These are phyloP conservation scores for Penicillium olsonii DNA, from an alignment of 2,329 filamentous ascomycete species.

Conservation along the genomic window DNA sequence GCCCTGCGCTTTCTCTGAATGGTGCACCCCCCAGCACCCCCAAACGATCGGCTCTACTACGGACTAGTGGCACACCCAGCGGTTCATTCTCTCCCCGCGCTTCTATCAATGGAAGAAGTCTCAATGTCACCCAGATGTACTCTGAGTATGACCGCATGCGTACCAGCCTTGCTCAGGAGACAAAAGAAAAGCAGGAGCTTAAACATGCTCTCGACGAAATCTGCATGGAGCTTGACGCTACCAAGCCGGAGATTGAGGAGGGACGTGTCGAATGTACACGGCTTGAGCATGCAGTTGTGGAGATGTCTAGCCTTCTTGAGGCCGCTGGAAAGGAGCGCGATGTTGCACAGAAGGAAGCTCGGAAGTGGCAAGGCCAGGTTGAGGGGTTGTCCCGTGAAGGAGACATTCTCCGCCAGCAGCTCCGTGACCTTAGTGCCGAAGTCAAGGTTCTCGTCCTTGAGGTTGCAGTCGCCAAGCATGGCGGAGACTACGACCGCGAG, in stretches of 20 bases:
- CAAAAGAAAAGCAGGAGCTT: constrained; percentile 72
- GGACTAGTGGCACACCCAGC: constrained; percentile 45
- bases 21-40: constrained; percentile 52
- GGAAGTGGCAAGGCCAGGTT: constrained; percentile 76
- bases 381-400: constrained; percentile 64
- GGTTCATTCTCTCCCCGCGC: constrained; percentile 56
- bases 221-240: constrained; percentile 79
- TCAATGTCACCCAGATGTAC: constrained; percentile 65
- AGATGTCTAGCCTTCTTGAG: constrained; percentile 82
- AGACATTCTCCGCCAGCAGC: constrained; percentile 78
- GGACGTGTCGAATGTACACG: constrained; percentile 77
- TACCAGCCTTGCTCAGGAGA: constrained; percentile 74
- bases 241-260: constrained; percentile 85
- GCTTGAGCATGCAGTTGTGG: constrained; percentile 75
- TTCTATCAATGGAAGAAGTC: constrained; percentile 54
- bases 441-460: constrained; percentile 89
- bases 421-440: constrained; percentile 86
- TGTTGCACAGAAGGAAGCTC: constrained; percentile 71
- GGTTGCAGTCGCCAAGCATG: constrained; percentile 72
- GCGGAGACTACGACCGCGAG: constrained; percentile 73
- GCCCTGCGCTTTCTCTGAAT: constrained; percentile 56
- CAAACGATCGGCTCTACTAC: constrained; percentile 37
- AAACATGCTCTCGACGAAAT: constrained; percentile 80
- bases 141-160: constrained; percentile 60
- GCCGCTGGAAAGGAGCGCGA: constrained; percentile 81